Base-by-base conservation (phyloP, 2,329 filamentous ascomycete species). In the Camillea tinctor region DNA sequence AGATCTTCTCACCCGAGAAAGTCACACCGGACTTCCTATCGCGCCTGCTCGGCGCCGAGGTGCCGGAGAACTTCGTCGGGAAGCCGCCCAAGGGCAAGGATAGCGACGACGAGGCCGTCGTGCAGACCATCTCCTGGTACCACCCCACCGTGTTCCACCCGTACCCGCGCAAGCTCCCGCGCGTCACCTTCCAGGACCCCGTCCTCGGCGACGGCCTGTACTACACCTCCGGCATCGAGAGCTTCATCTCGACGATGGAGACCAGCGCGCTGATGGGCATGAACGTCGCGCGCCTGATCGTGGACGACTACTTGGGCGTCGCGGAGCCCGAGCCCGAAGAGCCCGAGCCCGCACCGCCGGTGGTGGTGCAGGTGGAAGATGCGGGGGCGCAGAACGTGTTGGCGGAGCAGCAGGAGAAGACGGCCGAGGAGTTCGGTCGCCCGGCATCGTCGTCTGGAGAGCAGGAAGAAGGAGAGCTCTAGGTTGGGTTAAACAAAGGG, bases 191-290 rank as follows among this genome's bases (percentile, higher is more conserved):
- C 73, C 92, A 97, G 67, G 89, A 95, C 62, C 85, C 89, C 2
- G 79, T 88, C 63, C 73, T 97, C 2, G 87, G 85, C 4, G 75
- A 83, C 6, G 85, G 86, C 0, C 69, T 94, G 15, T 95, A 87
- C 75, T 90, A 90, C 71, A 89, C 87, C 0, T 87, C 85, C 11
- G 87, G 86, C 2, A 96, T 98, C 50, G 94, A 98, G 77, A 89
- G 89, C 67, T 97, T 99, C 73, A 96, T 98, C 67, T 95, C 90
- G 9, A 97, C 93, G 0, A 98, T 99, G 95, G 95, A 99, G 80
- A 97, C 95, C 6, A 97, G 88, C 73, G 90, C 92, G 1, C 76
- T 98, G 66, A 95, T 95, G 87, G 95, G 95, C 0, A 92, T 85
- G 83, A 95, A 95, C 71, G 88, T 95, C 20, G 92, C 91, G 8